phyloP scores from a whole-genome alignment of 805 yeast species.

The Blastobotrys attinorum region DNA sequence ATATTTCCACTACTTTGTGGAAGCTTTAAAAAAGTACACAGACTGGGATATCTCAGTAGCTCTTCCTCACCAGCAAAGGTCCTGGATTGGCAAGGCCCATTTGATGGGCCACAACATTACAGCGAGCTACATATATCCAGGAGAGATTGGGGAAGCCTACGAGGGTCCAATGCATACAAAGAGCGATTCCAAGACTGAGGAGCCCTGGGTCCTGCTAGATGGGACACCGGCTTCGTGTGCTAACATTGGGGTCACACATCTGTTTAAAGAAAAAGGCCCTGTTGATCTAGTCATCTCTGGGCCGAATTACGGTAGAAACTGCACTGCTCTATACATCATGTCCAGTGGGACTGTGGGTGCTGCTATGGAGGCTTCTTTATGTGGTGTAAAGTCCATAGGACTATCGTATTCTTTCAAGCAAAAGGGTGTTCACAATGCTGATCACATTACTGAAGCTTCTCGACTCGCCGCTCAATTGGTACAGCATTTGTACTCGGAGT shows the following conservation, averaged over 20 bases:
- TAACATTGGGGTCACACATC: slow-evolving; percentile 77
- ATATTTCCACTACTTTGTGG: slow-evolving; percentile 72
- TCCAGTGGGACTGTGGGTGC: slow-evolving; percentile 97
- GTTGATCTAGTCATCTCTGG: slow-evolving; percentile 89
- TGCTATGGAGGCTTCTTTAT: slow-evolving; percentile 83
- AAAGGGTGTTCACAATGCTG: slow-evolving; percentile 40
- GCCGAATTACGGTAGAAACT: slow-evolving; percentile 92
- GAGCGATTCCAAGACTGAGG: slow-evolving; percentile 1
- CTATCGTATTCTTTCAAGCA: slow-evolving; percentile 73
- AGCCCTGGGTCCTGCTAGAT: slow-evolving; percentile 67
- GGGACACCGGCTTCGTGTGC: slow-evolving; percentile 97
- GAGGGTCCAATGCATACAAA: slow-evolving; percentile 28
- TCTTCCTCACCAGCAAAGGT: slow-evolving; percentile 74
- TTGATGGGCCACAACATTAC: slow-evolving; percentile 49
- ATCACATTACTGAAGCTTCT: slow-evolving; percentile 56
- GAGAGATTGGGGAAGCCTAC: slow-evolving; percentile 12
- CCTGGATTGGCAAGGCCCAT: slow-evolving; percentile 98
- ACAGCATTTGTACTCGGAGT: slow-evolving; percentile 46
- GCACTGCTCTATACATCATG: slow-evolving; percentile 79
- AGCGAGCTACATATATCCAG: slow-evolving; percentile 32
- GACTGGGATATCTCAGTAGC: slow-evolving; percentile 82
- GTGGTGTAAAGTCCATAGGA: slow-evolving; percentile 61
- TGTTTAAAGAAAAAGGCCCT: slow-evolving; percentile 44
- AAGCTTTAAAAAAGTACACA: slow-evolving; percentile 53
- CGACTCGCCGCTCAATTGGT: slow-evolving; percentile 57